Percentiles rank a stretch among this genome's conserved stretches.
Conservation (phyloP, 73 alveolate genomes). For the Symbiodinium natans region DNA sequence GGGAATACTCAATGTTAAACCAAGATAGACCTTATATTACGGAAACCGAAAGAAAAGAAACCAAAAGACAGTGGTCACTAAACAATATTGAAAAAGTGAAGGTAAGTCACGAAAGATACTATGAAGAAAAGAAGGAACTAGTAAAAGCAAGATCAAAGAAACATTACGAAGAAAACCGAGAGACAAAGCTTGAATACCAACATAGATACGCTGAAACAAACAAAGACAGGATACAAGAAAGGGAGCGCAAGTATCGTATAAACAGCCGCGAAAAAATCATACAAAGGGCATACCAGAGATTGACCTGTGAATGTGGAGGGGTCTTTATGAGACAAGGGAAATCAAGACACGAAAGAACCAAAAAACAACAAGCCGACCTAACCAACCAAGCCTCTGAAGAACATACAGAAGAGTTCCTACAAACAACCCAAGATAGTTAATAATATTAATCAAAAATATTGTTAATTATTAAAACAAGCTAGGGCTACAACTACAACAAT, state of each 20-base stretch:
- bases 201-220: not conserved
- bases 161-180: slow-evolving; percentile 5
- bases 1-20: not conserved
- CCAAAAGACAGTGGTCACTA: not conserved
- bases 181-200: not conserved
- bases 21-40: not conserved
- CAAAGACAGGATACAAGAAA: not conserved
- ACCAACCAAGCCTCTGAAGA: not conserved
- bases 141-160: not conserved
- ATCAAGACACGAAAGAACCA: not conserved
- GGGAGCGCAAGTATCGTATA: not conserved
- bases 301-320: slow-evolving; percentile 10
- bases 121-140: not conserved
- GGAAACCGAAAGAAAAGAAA: not conserved
- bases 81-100: not conserved
- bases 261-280: not conserved
- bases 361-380: not conserved
- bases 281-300: not conserved
- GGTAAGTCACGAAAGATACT: not conserved
- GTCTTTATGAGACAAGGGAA: not conserved
- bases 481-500: too few relatives aligned
- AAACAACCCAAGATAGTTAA: not conserved
- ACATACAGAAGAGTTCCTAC: not conserved
- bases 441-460: too few relatives aligned
- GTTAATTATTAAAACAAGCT: too few relatives aligned